Percentiles rank a stretch among this genome's conserved stretches.
phyloP scores from a whole-genome alignment of 192 early-diverging fungal species.

The Coemansia sp. region DNA sequence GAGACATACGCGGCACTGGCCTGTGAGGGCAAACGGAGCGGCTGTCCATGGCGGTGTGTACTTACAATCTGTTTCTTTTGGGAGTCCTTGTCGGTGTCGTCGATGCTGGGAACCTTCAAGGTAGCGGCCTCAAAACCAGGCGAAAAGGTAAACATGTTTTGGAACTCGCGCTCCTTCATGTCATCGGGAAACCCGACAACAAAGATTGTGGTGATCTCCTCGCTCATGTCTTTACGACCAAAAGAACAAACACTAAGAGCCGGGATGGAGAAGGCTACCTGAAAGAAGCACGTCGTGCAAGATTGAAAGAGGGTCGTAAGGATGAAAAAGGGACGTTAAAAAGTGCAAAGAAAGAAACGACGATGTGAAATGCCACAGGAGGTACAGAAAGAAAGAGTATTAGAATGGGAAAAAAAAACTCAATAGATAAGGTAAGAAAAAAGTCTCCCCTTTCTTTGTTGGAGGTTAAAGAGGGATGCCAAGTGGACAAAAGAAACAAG shows the following conservation, averaged over 20 bases:
- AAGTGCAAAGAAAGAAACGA: conserved; percentile 2
- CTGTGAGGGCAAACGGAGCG: no score
- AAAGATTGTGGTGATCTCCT: conserved; percentile 99
- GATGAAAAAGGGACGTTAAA: conserved; percentile 4
- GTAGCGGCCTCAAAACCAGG: conserved; percentile 97
- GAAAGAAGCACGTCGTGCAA: conserved; percentile 4
- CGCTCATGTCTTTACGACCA: conserved; percentile 27
- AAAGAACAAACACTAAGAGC: conserved; percentile 3
- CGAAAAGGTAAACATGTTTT: conserved; percentile 99
- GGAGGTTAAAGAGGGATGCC: not conserved
- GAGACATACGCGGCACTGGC: not conserved
- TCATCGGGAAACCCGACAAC: conserved; percentile 99
- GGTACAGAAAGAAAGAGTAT: conserved; percentile 4
- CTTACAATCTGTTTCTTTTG: conserved; percentile 89
- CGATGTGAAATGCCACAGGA: conserved; percentile 10
- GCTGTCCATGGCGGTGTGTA: conserved; percentile 11
- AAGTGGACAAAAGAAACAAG: conserved; percentile 15
- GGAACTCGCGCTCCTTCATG: conserved; percentile 98
- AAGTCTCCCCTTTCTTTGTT: conserved; percentile 4
- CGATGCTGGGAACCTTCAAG: conserved; percentile 81
- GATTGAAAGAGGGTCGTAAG: conserved; percentile 9
- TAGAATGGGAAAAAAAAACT: not conserved
- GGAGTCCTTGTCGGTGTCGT: conserved; percentile 57
- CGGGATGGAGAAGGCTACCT: no score
- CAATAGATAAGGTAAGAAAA: not conserved